These are phyloP conservation scores for Kluyveromyces lactis DNA, from an alignment of 805 yeast genomes.

Conservation along the genomic window DNA sequence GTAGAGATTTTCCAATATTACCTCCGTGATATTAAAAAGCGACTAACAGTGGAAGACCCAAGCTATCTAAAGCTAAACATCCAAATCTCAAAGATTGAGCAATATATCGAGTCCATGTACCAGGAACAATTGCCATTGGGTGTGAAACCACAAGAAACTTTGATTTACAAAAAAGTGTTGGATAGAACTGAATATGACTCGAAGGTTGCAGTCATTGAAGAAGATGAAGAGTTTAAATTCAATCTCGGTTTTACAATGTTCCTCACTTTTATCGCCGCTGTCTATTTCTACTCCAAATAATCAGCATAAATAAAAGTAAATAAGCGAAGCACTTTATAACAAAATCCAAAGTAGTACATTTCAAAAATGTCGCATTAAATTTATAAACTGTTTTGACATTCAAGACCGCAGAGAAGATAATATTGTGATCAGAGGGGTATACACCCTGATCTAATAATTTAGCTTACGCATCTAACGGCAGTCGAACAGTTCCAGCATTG, in stretches of 20 bases:
- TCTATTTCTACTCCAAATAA: conserved; percentile 10
- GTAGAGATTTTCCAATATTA: conserved; percentile 70
- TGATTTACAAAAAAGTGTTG: conserved; percentile 32
- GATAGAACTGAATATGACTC: conserved; percentile 38
- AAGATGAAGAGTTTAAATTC: conserved; percentile 23
- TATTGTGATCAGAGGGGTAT: no score
- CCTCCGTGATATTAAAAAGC: conserved; percentile 66
- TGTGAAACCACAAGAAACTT: conserved; percentile 34
- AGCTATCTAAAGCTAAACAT: conserved; percentile 78
- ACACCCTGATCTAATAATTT: no score
- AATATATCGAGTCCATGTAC: conserved; percentile 70
- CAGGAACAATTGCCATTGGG: conserved; percentile 56
- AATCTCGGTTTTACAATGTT: conserved; percentile 17
- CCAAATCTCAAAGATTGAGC: conserved; percentile 82
- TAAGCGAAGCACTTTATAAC: neutral
- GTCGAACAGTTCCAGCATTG: no score
- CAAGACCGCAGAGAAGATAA: no score
- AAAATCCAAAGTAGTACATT: no score
- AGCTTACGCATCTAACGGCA: no score
- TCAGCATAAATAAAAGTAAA: neutral
- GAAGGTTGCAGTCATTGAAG: conserved; percentile 15
- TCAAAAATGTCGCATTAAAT: no score
- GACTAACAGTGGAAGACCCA: conserved; percentile 75
- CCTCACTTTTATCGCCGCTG: conserved; percentile 14
- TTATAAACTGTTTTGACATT: no score